Conservation (phyloP, 768 basidiomycete species). For the Termitomyces sp. region DNA sequence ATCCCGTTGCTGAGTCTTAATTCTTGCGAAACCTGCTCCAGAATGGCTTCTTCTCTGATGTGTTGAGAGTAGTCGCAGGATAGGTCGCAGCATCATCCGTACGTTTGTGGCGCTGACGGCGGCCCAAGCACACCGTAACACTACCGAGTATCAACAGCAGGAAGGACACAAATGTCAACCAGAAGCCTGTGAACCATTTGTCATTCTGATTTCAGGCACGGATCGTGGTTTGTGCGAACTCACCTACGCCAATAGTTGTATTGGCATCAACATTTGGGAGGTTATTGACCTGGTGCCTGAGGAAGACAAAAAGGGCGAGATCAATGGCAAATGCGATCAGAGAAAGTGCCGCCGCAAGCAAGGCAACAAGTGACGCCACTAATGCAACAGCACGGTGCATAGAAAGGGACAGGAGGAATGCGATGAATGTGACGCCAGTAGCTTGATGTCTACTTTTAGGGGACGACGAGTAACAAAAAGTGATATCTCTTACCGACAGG, state of each 20-base stretch:
- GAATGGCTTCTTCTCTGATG: conserved; percentile 19
- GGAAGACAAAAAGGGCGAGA: conserved; percentile 62
- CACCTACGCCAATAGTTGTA: conserved; percentile 62
- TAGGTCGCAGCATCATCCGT: conserved; percentile 35
- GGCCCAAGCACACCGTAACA: conserved; percentile 66
- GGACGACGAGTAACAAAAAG: not conserved
- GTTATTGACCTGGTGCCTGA: conserved; percentile 51
- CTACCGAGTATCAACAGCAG: conserved; percentile 60
- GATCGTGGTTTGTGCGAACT: conserved; percentile 13
- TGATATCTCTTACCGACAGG: conserved; percentile 54
- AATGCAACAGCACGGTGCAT: conserved; percentile 52
- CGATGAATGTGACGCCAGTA: conserved; percentile 54
- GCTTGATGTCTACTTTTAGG: conserved; percentile 22
- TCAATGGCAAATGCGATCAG: conserved; percentile 74
- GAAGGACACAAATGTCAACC: conserved; percentile 66
- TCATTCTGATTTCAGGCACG: not conserved
- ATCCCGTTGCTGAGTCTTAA: conserved; percentile 5
- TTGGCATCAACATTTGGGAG: conserved; percentile 35
- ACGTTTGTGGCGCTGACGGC: conserved; percentile 52
- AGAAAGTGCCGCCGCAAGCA: conserved; percentile 63
- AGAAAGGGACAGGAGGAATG: conserved; percentile 57
- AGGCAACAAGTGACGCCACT: conserved; percentile 58
- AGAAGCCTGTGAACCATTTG: conserved; percentile 45
- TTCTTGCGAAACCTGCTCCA: conserved; percentile 34
- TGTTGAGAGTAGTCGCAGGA: conserved; percentile 31